Conservation (phyloP, 1,139 yeast genomes). For the Yamadazyma atmosphaerica region DNA sequence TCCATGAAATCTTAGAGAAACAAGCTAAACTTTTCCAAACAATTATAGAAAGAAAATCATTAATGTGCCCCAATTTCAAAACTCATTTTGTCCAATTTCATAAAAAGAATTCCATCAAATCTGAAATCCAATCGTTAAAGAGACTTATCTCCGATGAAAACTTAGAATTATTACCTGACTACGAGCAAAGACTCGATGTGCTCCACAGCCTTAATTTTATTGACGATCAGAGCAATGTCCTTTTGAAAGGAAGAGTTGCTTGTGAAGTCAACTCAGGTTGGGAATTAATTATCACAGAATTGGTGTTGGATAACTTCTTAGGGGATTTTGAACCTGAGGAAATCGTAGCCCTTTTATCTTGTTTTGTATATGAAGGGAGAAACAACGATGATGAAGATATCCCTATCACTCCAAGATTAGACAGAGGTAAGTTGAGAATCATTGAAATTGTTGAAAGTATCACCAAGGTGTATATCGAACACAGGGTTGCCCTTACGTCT, state of each 20-base stretch:
- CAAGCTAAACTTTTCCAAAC: constrained; percentile 40
- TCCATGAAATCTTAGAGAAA: constrained; percentile 52
- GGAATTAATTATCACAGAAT: constrained; percentile 86
- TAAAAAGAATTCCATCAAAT: constrained; percentile 45
- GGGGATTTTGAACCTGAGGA: constrained; percentile 96
- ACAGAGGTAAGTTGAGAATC: constrained; percentile 71
- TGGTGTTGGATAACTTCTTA: constrained; percentile 84
- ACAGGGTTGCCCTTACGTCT: constrained; percentile 73
- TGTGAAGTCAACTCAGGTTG: constrained; percentile 89
- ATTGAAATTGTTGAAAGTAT: constrained; percentile 67
- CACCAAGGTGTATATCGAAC: constrained; percentile 59
- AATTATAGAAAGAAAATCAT: constrained; percentile 28
- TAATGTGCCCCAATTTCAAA: constrained; percentile 45
- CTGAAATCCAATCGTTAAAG: constrained; percentile 57
- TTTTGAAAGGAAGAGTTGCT: constrained; percentile 82
- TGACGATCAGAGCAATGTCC: constrained; percentile 73
- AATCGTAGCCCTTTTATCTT: constrained; percentile 87
- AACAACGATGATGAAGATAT: constrained; percentile 60
- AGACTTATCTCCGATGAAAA: constrained; percentile 80
- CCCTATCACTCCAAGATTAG: constrained; percentile 79
- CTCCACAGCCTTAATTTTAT: constrained; percentile 74
- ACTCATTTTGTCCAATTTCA: constrained; percentile 49
- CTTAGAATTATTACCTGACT: constrained; percentile 87
- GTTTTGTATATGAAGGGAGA: constrained; percentile 90
- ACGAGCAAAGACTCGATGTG: constrained; percentile 83